These are phyloP conservation scores for Wickerhamiella brachini DNA, from an alignment of 805 yeast genomes.

Conservation along the genomic window DNA sequence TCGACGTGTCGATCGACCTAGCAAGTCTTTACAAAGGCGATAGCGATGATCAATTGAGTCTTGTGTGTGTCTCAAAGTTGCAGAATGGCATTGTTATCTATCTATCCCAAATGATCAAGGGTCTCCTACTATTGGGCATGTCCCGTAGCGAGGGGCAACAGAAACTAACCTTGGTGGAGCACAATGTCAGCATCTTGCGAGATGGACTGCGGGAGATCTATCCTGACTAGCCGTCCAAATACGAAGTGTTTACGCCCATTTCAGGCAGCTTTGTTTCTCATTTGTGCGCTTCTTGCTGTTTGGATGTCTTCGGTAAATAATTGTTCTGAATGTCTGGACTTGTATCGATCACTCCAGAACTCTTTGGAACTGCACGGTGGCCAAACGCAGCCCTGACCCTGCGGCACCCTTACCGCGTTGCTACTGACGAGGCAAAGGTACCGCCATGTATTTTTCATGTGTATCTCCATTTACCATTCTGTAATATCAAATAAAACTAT, in stretches of 20 bases:
- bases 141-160: conserved; percentile 50
- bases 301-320: no score
- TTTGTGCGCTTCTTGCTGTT: no score
- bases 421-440: not conserved
- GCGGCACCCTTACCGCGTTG: not conserved
- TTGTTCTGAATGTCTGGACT: not conserved
- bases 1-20: conserved; percentile 83
- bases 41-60: conserved; percentile 6
- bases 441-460: no score
- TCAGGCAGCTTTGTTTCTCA: no score
- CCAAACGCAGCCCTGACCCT: not conserved
- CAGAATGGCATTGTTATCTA: conserved; percentile 77
- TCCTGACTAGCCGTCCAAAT: no score
- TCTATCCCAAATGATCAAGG: conserved; percentile 83
- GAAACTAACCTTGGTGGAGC: conserved; percentile 61
- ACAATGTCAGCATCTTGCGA: conserved; percentile 71
- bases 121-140: conserved; percentile 79
- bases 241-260: no score
- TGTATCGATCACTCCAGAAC: not conserved
- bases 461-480: not conserved
- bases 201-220: conserved; percentile 35
- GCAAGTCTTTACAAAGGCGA: conserved; percentile 30
- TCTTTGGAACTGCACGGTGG: not conserved
- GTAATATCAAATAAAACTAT: no score
- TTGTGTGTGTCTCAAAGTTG: conserved; percentile 35